These are phyloP conservation scores for Solanum chmielewskii DNA, from an alignment of 257 asterid species.

Conservation along the genomic window DNA sequence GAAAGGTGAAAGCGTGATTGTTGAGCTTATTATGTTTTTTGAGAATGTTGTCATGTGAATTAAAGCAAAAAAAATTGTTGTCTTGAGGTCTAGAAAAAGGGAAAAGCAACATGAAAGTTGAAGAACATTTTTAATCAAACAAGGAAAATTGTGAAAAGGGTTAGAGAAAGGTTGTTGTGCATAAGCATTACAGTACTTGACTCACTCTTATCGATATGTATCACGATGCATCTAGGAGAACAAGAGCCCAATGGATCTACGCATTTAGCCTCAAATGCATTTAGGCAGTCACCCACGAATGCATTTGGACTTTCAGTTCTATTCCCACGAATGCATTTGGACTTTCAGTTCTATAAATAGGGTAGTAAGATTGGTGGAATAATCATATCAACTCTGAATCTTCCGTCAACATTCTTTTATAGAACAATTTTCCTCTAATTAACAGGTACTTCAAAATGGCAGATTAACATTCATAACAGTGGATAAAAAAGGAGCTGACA, in stretches of 20 bases:
- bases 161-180: neutral
- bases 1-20: neutral
- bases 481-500: neutral
- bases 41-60: neutral
- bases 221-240: neutral
- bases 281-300: neutral
- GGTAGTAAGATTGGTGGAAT: neutral
- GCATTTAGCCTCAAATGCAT: neutral
- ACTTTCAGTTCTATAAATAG: neutral
- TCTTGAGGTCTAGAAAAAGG: neutral
- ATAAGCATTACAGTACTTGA: neutral
- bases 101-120: neutral
- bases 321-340: neutral
- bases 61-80: neutral
- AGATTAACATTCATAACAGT: neutral
- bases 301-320: neutral
- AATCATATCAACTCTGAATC: neutral
- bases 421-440: neutral
- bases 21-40: neutral
- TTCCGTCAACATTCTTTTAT: neutral
- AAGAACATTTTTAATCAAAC: neutral
- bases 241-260: neutral
- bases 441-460: neutral
- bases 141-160: neutral
- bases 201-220: neutral